phyloP scores from a whole-genome alignment of 306 rosid species.

The Ammopiptanthus mongolicus region DNA sequence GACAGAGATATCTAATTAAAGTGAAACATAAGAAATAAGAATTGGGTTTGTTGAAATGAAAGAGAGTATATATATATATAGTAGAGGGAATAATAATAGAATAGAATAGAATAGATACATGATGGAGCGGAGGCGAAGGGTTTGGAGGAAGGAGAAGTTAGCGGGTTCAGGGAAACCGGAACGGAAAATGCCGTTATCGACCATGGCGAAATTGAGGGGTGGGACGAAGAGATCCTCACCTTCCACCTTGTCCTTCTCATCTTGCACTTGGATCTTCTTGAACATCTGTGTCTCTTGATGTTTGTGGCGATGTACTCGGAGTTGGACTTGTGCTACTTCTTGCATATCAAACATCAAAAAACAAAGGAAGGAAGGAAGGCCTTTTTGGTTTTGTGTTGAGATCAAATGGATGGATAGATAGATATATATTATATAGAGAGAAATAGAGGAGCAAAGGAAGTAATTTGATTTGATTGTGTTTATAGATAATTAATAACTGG shows the following conservation, averaged over 20 bases:
- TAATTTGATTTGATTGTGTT: no score
- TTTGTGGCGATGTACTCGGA: background rate
- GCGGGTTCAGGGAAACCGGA: conserved; percentile 89
- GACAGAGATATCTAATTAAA: conserved; percentile 76
- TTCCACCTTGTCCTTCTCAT: background rate
- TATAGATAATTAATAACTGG: no score
- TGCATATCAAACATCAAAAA: conserved; percentile 50
- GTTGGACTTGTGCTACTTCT: conserved; percentile 13
- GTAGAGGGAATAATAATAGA: no score
- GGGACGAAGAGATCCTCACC: conserved; percentile 66
- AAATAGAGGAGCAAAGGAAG: no score
- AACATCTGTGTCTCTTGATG: conserved; percentile 38
- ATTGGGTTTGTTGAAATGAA: no score
- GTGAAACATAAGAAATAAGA: background rate
- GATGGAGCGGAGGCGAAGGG: conserved; percentile 85
- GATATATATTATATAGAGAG: no score
- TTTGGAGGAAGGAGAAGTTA: conserved; percentile 83
- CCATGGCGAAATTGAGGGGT: conserved; percentile 93
- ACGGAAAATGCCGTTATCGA: conserved; percentile 92
- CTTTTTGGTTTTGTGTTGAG: background rate
- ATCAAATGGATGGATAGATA: no score
- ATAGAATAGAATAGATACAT: conserved; percentile 31
- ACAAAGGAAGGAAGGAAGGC: background rate
- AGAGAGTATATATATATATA: no score
- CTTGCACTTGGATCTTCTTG: conserved; percentile 24